These are phyloP conservation scores for Ophiostoma tasmaniense DNA, from an alignment of 2,329 filamentous ascomycete species.

Conservation along the genomic window DNA sequence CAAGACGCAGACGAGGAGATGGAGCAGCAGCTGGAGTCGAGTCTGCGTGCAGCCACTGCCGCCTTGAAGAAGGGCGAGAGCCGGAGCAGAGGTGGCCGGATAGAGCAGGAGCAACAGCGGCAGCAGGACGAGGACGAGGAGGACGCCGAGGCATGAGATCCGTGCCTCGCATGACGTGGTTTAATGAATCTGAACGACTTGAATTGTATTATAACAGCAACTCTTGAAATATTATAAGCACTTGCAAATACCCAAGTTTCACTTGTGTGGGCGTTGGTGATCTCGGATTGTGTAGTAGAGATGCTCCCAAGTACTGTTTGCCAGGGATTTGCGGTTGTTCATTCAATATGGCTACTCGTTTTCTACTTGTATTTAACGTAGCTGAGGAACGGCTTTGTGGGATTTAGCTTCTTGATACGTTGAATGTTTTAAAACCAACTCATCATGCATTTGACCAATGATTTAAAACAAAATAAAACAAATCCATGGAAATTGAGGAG, in stretches of 20 bases:
- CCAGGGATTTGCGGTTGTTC: too few species aligned
- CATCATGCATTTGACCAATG: too few species aligned
- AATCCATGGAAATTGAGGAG: too few species aligned
- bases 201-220: not conserved
- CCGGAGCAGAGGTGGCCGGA: not conserved
- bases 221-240: not conserved
- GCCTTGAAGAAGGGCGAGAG: not conserved
- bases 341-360: too few species aligned
- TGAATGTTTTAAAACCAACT: too few species aligned
- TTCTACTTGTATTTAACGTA: too few species aligned
- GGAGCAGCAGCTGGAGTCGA: constrained; percentile 52
- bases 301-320: too few species aligned
- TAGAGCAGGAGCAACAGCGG: constrained; percentile 7
- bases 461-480: too few species aligned
- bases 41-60: constrained; percentile 38
- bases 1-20: constrained; percentile 42
- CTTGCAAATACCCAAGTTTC: not conserved
- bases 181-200: not conserved
- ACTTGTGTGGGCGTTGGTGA: not conserved
- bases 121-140: not conserved
- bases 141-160: not conserved
- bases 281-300: not conserved
- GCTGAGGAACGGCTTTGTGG: too few species aligned
- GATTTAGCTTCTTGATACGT: too few species aligned
- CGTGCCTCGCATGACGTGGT: not conserved